These are phyloP conservation scores for Coniferiporia sulphurascens DNA, from an alignment of 1,284 basidiomycete species.

Conservation along the genomic window DNA sequence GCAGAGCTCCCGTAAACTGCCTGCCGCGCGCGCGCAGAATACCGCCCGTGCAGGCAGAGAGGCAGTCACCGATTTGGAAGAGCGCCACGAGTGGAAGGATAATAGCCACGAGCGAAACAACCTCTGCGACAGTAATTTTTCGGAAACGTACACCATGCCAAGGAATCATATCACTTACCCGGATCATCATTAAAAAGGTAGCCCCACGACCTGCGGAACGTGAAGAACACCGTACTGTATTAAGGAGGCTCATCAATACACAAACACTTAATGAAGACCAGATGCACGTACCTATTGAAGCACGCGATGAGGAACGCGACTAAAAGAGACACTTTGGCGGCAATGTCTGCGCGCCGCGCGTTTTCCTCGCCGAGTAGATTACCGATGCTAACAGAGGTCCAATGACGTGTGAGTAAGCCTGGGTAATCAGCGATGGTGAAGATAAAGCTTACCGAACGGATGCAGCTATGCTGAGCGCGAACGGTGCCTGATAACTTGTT, in stretches of 20 bases:
- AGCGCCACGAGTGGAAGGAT: slow-evolving; percentile 79
- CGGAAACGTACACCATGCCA: background rate
- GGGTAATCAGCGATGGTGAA: background rate
- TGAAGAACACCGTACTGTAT: slow-evolving; percentile 59
- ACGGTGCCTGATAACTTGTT: slow-evolving; percentile 83
- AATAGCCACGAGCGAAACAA: slow-evolving; percentile 46
- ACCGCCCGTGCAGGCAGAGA: slow-evolving; percentile 70
- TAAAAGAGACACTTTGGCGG: slow-evolving; percentile 57
- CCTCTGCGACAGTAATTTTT: background rate
- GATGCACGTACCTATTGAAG: slow-evolving; percentile 52
- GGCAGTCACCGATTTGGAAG: slow-evolving; percentile 71
- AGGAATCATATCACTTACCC: slow-evolving; percentile 39
- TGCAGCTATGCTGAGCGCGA: slow-evolving; percentile 73
- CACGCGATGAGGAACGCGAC: slow-evolving; percentile 54
- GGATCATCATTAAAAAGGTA: slow-evolving; percentile 84
- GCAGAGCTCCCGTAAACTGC: slow-evolving; percentile 56
- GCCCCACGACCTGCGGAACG: slow-evolving; percentile 72
- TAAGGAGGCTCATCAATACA: background rate
- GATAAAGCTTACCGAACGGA: slow-evolving; percentile 64
- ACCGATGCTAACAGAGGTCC: slow-evolving; percentile 50
- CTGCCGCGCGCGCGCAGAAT: slow-evolving; percentile 63
- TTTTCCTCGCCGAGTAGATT: slow-evolving; percentile 77
- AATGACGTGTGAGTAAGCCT: background rate
- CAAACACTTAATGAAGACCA: background rate
- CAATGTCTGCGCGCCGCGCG: slow-evolving; percentile 59